A percentile compares a stretch with the other conserved stretches of the same genome.
Evolutionary conservation across 164 flowering plant species (phyloP).

Genomic region (Tetracentron sinense): DNA sequence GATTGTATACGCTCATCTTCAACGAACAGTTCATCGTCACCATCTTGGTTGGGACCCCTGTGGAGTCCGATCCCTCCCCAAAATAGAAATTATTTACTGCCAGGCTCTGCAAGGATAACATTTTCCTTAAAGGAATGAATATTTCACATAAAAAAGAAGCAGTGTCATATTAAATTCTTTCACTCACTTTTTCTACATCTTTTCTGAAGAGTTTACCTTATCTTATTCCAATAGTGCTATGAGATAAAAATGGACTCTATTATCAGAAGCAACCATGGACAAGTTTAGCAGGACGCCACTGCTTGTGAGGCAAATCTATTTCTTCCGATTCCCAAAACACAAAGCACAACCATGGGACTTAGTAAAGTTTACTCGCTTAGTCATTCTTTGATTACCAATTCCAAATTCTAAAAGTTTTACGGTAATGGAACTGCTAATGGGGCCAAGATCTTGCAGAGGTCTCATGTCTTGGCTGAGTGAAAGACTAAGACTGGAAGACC

Average conservation of each 20-base stretch:
- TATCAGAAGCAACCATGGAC: too few relatives aligned
- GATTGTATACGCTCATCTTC: conserved; percentile 68
- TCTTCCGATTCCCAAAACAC: neutral
- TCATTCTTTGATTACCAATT: too few relatives aligned
- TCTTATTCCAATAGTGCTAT: neutral
- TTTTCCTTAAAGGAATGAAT: neutral
- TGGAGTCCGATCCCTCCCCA: conserved; percentile 67
- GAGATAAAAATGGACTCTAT: too few relatives aligned
- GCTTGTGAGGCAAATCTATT: neutral
- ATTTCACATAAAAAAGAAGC: neutral
- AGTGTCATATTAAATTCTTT: neutral
- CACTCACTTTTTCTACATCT: neutral
- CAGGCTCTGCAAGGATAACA: conserved; percentile 60
- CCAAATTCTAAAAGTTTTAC: too few relatives aligned
- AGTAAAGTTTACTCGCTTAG: too few relatives aligned
- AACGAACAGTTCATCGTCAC: conserved; percentile 67
- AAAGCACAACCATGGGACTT: too few relatives aligned
- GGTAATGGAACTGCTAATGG: too few relatives aligned
- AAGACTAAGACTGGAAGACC: too few relatives aligned
- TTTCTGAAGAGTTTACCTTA: neutral
- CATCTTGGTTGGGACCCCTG: conserved; percentile 90
- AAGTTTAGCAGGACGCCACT: too few relatives aligned
- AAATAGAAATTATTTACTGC: conserved; percentile 49
- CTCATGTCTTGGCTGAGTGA: too few relatives aligned
- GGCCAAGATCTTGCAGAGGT: too few relatives aligned